Percentiles rank a stretch among this genome's conserved stretches.
Evolutionary conservation across 2,329 filamentous ascomycete species (phyloP).

Genomic region (Fusarium sp.): DNA sequence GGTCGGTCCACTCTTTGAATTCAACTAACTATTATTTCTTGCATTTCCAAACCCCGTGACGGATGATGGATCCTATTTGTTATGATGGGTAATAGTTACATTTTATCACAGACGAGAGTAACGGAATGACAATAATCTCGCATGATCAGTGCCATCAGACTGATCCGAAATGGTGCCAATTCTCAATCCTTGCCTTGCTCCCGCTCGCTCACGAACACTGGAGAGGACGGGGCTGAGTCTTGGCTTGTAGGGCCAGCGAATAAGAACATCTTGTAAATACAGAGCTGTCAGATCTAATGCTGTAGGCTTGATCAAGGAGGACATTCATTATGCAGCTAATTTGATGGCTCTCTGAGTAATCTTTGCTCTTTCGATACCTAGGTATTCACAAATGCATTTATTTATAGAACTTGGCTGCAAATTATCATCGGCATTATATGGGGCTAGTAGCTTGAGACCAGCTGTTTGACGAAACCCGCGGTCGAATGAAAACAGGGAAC

Average conservation of each 20-base stretch:
- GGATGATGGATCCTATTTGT: neutral
- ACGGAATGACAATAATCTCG: neutral
- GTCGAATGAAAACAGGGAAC: neutral
- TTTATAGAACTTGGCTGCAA: constrained; percentile 21
- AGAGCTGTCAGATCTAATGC: neutral
- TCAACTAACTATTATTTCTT: neutral
- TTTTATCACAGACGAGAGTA: neutral
- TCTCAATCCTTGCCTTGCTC: neutral
- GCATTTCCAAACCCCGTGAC: neutral
- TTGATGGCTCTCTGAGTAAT: neutral
- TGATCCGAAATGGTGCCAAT: neutral
- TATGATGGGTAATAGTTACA: neutral
- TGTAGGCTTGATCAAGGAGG: neutral
- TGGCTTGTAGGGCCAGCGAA: neutral
- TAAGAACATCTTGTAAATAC: neutral
- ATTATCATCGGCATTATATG: constrained; percentile 16
- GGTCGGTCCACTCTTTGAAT: neutral
- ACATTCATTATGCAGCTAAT: neutral
- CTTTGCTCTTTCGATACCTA: neutral
- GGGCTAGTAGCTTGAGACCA: constrained; percentile 1
- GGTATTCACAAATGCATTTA: constrained; percentile 4
- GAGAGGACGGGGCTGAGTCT: neutral
- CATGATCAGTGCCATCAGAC: neutral
- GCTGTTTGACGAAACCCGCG: neutral
- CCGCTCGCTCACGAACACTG: neutral